These are phyloP conservation scores for Cokeromyces recurvatus DNA, from an alignment of 371 early-diverging fungal genomes.

Conservation along the genomic window DNA sequence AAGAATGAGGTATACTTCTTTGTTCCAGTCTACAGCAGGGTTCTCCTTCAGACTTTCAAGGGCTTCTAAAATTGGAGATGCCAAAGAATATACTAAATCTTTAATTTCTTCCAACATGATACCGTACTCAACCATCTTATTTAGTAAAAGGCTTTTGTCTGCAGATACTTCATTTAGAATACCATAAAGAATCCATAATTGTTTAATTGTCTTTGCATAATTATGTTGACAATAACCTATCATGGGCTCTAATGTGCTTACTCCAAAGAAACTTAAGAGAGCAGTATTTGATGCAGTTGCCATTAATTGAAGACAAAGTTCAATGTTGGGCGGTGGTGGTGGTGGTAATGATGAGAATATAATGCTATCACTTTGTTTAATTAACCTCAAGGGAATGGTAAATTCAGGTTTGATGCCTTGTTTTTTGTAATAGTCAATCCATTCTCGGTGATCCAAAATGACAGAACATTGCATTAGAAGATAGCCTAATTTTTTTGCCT, in stretches of 20 bases:
- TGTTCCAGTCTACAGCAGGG: constrained; percentile 40
- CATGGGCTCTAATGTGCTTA: constrained; percentile 12
- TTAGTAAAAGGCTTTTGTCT: constrained; percentile 21
- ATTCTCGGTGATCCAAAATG: constrained; percentile 34
- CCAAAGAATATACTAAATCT: constrained; percentile 38
- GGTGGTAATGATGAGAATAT: background rate
- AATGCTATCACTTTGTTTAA: background rate
- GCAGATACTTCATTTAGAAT: constrained; percentile 8
- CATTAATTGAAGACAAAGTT: constrained; percentile 15
- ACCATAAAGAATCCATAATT: constrained; percentile 16
- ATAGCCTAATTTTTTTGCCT: constrained; percentile 26
- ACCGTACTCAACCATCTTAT: constrained; percentile 25
- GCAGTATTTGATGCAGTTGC: constrained; percentile 9
- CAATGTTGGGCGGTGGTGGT: constrained; percentile 14
- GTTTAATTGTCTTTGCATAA: constrained; percentile 15
- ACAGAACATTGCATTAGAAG: constrained; percentile 44
- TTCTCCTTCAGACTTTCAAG: constrained; percentile 32
- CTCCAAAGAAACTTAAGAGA: constrained; percentile 14
- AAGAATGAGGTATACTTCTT: constrained; percentile 41
- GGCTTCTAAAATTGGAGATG: constrained; percentile 40
- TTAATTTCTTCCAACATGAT: constrained; percentile 34
- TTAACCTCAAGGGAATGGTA: constrained; percentile 3
- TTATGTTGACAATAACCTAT: constrained; percentile 4
- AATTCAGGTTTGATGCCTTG: constrained; percentile 12
- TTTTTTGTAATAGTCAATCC: constrained; percentile 44